Conservation (phyloP, 2,329 filamentous ascomycete genomes). For the Venturia oleaginea region DNA sequence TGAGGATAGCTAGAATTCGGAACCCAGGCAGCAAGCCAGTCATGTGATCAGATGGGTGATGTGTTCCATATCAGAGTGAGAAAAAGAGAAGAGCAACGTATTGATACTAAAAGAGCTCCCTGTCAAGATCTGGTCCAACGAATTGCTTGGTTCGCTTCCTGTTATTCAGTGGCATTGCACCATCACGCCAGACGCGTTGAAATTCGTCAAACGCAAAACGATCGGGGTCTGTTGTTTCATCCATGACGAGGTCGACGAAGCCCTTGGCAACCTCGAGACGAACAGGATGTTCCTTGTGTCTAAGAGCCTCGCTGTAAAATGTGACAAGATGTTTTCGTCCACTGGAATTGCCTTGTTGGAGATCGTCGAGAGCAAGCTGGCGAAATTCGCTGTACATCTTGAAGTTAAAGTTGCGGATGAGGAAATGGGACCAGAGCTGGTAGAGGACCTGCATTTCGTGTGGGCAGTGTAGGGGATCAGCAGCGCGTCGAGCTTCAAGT, state of each 20-base stretch:
- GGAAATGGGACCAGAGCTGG: slow-evolving; percentile 65
- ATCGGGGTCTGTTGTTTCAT: slow-evolving; percentile 33
- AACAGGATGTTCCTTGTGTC: slow-evolving; percentile 37
- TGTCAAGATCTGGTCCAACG: slow-evolving; percentile 42
- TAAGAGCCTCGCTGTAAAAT: slow-evolving; percentile 54
- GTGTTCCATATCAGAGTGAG: neutral
- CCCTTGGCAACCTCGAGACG: slow-evolving; percentile 45
- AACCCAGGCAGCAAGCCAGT: neutral
- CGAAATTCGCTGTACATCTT: slow-evolving; percentile 70
- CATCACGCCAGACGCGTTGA: slow-evolving; percentile 45
- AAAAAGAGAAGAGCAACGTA: neutral
- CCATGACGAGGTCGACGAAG: slow-evolving; percentile 45
- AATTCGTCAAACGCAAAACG: slow-evolving; percentile 43
- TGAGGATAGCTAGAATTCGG: neutral
- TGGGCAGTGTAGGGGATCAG: slow-evolving; percentile 37
- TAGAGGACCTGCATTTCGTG: slow-evolving; percentile 59
- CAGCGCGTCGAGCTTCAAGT: slow-evolving; percentile 37
- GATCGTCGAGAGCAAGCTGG: slow-evolving; percentile 56
- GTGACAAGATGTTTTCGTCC: slow-evolving; percentile 56
- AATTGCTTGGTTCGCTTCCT: slow-evolving; percentile 47
- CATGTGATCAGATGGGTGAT: neutral
- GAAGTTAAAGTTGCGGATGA: slow-evolving; percentile 64
- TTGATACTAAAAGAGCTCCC: slow-evolving; percentile 36
- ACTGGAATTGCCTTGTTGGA: slow-evolving; percentile 38
- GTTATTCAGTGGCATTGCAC: slow-evolving; percentile 45